Conservation (phyloP, 2,329 filamentous ascomycete species). For the Aspergillus sojae region DNA sequence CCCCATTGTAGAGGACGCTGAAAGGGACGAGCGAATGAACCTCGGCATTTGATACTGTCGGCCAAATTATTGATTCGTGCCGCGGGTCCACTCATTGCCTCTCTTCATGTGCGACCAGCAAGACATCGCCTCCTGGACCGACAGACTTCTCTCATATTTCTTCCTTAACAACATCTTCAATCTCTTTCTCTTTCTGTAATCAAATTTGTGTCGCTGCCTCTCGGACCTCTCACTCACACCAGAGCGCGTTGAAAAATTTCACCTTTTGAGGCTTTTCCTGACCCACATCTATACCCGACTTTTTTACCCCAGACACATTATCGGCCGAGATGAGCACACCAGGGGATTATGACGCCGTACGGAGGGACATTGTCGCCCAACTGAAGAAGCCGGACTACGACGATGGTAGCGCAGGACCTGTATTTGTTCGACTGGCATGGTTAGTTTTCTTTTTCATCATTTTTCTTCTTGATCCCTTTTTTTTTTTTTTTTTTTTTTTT, state of each 20-base stretch:
- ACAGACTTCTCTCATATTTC: slow-evolving; percentile 12
- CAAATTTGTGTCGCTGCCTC: neutral
- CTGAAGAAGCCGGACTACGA: slow-evolving; percentile 65
- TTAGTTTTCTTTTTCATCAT: slow-evolving; percentile 32
- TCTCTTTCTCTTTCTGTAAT: neutral
- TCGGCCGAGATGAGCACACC: slow-evolving; percentile 40
- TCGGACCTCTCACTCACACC: neutral
- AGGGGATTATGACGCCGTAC: slow-evolving; percentile 52
- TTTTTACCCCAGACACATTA: slow-evolving; percentile 18
- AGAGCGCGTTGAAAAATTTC: neutral
- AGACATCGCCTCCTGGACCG: slow-evolving; percentile 19
- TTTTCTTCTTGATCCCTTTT: neutral
- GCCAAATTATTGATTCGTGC: slow-evolving; percentile 27
- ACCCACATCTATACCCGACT: slow-evolving; percentile 10
- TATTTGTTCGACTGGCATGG: slow-evolving; percentile 67
- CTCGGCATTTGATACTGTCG: slow-evolving; percentile 32
- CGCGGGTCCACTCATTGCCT: slow-evolving; percentile 31
- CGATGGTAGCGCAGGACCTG: slow-evolving; percentile 65
- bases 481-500: neutral
- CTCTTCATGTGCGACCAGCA: slow-evolving; percentile 33
- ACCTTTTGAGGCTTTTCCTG: slow-evolving; percentile 1
- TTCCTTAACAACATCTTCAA: slow-evolving; percentile 5
- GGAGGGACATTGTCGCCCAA: slow-evolving; percentile 56
- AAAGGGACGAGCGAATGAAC: slow-evolving; percentile 21
- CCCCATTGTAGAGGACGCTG: slow-evolving; percentile 2